Percentiles rank a stretch among this genome's conserved stretches.
Conservation (phyloP, 306 rosid species). For the Castanea crenata region DNA sequence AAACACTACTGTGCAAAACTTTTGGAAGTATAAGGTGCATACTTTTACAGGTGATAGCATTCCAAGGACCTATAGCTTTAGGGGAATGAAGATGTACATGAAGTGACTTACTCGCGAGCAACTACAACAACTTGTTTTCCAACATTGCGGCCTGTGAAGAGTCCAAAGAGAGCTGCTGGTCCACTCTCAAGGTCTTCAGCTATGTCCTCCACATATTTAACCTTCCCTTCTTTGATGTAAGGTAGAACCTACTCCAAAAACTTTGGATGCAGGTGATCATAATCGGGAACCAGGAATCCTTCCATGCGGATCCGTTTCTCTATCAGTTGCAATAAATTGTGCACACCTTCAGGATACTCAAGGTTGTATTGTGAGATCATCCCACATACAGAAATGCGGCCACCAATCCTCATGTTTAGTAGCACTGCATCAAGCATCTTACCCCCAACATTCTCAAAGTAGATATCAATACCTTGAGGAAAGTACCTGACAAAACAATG, state of each 20-base stretch:
- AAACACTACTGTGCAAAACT: background rate
- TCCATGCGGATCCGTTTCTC: background rate
- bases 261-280: conserved; percentile 10
- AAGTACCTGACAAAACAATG: conserved; percentile 12
- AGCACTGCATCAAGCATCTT: conserved; percentile 37
- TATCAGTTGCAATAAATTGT: conserved; percentile 10
- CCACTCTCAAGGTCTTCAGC: conserved; percentile 29
- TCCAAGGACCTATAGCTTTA: background rate
- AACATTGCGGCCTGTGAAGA: conserved; percentile 30
- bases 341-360: conserved; percentile 26
- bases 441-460: conserved; percentile 36
- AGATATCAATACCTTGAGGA: conserved; percentile 22
- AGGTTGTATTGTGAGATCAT: conserved; percentile 45
- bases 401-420: conserved; percentile 23
- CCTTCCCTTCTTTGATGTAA: conserved; percentile 23
- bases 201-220: conserved; percentile 22
- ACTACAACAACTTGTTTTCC: conserved; percentile 35
- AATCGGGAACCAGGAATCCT: conserved; percentile 15
- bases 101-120: background rate
- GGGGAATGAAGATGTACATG: background rate
- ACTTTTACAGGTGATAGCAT: background rate
- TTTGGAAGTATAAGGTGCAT: background rate
- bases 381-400: conserved; percentile 33
- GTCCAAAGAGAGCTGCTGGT: conserved; percentile 32
- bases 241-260: conserved; percentile 24